Percentiles rank a stretch among this genome's conserved stretches.
phyloP scores from a whole-genome alignment of 805 yeast genomes.

The Lachancea nothofagi region DNA sequence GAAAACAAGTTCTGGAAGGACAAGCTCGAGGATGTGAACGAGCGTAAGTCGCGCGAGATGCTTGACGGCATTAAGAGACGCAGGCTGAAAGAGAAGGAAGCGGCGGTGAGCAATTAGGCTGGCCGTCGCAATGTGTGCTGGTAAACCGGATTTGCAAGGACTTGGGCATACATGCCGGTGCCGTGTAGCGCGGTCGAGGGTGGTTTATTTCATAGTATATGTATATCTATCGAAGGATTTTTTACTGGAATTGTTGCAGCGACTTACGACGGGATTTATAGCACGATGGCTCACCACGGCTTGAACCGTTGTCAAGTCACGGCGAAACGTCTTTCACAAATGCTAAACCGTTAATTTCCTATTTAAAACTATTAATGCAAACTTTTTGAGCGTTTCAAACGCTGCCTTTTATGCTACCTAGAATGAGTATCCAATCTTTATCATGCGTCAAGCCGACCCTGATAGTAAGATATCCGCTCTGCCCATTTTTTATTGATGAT shows the following conservation, averaged over 20 bases:
- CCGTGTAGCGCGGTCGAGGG: too few species aligned
- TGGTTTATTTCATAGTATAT: too few species aligned
- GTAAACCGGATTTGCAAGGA: too few species aligned
- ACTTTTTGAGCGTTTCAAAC: background rate
- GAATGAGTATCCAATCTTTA: background rate
- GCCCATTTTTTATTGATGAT: conserved; percentile 30
- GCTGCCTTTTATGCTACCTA: too few species aligned
- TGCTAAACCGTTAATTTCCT: background rate
- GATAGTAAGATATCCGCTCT: conserved; percentile 28
- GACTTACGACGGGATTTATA: too few species aligned
- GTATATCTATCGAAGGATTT: too few species aligned
- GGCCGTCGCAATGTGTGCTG: too few species aligned
- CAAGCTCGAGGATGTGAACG: conserved; percentile 25
- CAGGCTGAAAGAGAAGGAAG: conserved; percentile 7
- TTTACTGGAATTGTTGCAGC: too few species aligned
- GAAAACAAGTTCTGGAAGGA: conserved; percentile 31
- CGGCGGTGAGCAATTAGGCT: background rate
- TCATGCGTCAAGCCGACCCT: conserved; percentile 18
- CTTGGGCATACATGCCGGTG: too few species aligned
- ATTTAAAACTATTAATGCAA: conserved; percentile 1
- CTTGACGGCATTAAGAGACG: conserved; percentile 24
- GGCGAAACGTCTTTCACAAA: background rate
- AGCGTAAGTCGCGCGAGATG: conserved; percentile 24
- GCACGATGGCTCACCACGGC: too few species aligned
- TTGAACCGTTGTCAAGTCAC: too few species aligned